These are phyloP conservation scores for Spencermartinsiella ligniputridi DNA, from an alignment of 1,139 yeast genomes.

Conservation along the genomic window DNA sequence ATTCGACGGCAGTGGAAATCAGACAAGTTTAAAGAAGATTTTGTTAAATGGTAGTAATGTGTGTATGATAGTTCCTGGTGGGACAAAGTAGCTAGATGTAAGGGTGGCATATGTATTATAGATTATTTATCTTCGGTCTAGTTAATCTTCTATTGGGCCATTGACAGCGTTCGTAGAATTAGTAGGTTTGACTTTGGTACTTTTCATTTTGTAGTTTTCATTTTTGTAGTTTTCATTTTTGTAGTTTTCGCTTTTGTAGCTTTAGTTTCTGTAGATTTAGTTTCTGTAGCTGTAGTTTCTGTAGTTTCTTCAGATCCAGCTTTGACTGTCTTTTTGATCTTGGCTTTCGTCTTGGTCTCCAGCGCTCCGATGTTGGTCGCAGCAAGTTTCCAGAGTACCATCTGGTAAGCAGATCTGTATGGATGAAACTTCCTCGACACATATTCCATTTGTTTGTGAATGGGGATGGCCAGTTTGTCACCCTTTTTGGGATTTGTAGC, in stretches of 20 bases:
- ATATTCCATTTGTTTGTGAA: slow-evolving; percentile 36
- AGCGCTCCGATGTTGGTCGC: slow-evolving; percentile 46
- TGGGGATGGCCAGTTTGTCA: slow-evolving; percentile 35
- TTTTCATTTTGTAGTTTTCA: too few species aligned
- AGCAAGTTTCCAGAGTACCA: slow-evolving; percentile 68
- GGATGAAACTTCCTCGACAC: slow-evolving; percentile 62
- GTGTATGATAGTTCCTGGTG: slow-evolving; percentile 56
- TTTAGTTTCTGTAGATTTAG: too few species aligned
- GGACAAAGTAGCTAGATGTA: not conserved
- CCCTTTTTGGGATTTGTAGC: slow-evolving; percentile 34
- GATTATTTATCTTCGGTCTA: not conserved
- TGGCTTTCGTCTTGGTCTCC: slow-evolving; percentile 6
- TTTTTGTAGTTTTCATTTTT: too few species aligned
- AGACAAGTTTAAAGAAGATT: slow-evolving; percentile 55
- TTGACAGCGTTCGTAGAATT: not conserved
- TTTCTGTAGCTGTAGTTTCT: not conserved
- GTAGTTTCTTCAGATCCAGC: not conserved
- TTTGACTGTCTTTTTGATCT: slow-evolving; percentile 3
- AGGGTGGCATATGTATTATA: not conserved
- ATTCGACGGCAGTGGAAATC: slow-evolving; percentile 41
- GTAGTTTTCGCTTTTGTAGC: too few species aligned
- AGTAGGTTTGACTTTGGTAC: not conserved
- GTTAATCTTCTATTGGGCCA: not conserved
- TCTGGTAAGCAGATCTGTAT: slow-evolving; percentile 62
- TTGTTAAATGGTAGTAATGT: slow-evolving; percentile 85